Conservation (phyloP, 2,329 filamentous ascomycete genomes). For the Pyrenochaeta sp. region DNA sequence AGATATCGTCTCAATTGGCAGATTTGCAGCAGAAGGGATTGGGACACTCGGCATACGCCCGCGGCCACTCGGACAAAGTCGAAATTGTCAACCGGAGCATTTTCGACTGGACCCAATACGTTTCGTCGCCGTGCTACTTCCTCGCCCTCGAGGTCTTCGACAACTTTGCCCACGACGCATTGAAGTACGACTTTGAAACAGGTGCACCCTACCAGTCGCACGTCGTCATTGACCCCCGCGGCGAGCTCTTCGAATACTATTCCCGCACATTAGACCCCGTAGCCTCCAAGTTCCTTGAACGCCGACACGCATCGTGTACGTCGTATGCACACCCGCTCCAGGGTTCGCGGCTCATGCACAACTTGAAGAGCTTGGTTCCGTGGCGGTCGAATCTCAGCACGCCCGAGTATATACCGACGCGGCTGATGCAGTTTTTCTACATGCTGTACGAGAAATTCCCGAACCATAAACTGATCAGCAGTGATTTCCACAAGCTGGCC, state of each 20-base stretch:
- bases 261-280: slow-evolving; percentile 79
- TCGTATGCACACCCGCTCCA: slow-evolving; percentile 70
- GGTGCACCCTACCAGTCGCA: slow-evolving; percentile 85
- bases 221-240: slow-evolving; percentile 82
- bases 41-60: slow-evolving; percentile 68
- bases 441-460: slow-evolving; percentile 89
- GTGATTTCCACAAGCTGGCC: slow-evolving; percentile 87
- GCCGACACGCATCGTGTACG: slow-evolving; percentile 75
- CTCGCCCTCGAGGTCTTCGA: slow-evolving; percentile 98
- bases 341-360: slow-evolving; percentile 62
- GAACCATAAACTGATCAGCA: slow-evolving; percentile 83
- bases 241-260: slow-evolving; percentile 97
- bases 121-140: slow-evolving; percentile 96
- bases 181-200: slow-evolving; percentile 86
- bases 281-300: slow-evolving; percentile 79
- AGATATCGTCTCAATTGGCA: slow-evolving; percentile 86
- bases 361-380: slow-evolving; percentile 69
- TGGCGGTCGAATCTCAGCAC: slow-evolving; percentile 77
- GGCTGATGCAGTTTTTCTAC: slow-evolving; percentile 96
- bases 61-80: slow-evolving; percentile 83
- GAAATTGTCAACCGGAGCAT: slow-evolving; percentile 95
- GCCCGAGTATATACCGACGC: slow-evolving; percentile 93
- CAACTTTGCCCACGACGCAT: slow-evolving; percentile 94
- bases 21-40: slow-evolving; percentile 77
- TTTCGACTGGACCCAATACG: slow-evolving; percentile 89